Conservation (phyloP, 2,329 filamentous ascomycete genomes). For the Juglanconis oblonga region DNA sequence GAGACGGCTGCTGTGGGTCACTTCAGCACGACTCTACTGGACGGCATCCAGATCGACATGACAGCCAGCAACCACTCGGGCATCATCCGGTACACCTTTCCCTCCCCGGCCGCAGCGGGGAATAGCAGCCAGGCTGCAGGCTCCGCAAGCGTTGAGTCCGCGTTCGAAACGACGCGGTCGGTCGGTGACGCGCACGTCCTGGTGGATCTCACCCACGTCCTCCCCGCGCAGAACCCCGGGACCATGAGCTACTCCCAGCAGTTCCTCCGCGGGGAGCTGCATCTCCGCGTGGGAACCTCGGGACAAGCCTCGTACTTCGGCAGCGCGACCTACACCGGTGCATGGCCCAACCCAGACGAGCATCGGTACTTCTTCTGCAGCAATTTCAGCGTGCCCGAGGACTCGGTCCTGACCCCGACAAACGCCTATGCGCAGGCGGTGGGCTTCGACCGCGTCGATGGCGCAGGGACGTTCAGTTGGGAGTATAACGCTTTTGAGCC, state of each 20-base stretch:
- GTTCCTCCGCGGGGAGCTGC: conserved; percentile 7
- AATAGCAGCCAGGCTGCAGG: background rate
- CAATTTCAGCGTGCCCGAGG: conserved; percentile 4
- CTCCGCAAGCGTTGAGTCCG: too few species aligned
- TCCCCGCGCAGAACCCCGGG: conserved; percentile 1
- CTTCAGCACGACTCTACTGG: conserved; percentile 9
- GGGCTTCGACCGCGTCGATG: background rate
- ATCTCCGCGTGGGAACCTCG: background rate
- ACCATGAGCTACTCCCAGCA: conserved; percentile 12
- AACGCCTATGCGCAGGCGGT: conserved; percentile 8
- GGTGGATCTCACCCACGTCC: conserved; percentile 9
- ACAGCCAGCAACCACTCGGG: conserved; percentile 8
- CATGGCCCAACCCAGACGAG: conserved; percentile 5
- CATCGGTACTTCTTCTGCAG: conserved; percentile 4
- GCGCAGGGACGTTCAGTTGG: conserved; percentile 9
- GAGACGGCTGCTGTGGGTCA: conserved; percentile 9
- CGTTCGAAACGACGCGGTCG: background rate
- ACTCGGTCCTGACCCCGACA: background rate
- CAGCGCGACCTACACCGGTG: conserved; percentile 7
- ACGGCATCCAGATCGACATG: conserved; percentile 9
- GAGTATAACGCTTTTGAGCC: background rate
- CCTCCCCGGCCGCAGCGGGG: background rate
- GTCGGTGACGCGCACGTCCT: conserved; percentile 7
- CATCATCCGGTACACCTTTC: conserved; percentile 10
- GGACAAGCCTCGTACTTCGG: conserved; percentile 9